Conservation (phyloP, 306 rosid species). For the Argentina anserina region DNA sequence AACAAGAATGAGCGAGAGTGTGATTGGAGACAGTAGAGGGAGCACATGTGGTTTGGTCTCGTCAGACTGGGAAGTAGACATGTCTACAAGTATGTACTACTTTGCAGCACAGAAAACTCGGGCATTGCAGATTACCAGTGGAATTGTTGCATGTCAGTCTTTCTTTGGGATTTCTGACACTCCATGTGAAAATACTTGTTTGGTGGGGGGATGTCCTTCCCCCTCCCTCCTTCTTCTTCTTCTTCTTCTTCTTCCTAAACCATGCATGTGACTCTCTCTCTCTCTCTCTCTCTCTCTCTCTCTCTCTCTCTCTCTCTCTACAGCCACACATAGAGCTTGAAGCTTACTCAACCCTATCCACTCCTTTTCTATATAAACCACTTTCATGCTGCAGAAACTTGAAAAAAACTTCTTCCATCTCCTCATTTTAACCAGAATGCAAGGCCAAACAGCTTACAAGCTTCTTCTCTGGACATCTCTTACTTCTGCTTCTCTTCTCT, state of each 20-base stretch:
- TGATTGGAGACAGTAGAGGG: background rate
- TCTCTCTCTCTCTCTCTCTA: background rate
- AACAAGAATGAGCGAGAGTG: too few relatives aligned
- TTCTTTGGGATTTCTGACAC: conserved; percentile 7
- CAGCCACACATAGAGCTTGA: background rate
- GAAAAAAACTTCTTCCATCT: background rate
- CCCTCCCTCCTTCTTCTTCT: background rate
- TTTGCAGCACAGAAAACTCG: background rate
- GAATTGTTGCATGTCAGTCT: background rate
- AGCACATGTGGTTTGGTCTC: conserved; percentile 12
- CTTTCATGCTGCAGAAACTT: background rate
- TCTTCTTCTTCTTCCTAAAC: background rate
- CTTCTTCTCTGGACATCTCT: conserved; percentile 21
- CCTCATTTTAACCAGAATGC: conserved; percentile 11
- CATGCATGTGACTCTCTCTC: conserved; percentile 18
- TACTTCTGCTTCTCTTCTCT: conserved; percentile 19
- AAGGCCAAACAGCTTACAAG: conserved; percentile 19
- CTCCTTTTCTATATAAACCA: conserved; percentile 11
- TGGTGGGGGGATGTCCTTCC: conserved; percentile 11
- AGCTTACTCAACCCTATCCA: background rate
- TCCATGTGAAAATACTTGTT: conserved; percentile 13
- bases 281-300: background rate
- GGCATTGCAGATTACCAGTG: background rate
- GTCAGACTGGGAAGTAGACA: background rate
- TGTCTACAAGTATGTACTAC: background rate